Evolutionary conservation across 345 rosid genomes (phyloP).

Genomic region (Citrus maxima): DNA sequence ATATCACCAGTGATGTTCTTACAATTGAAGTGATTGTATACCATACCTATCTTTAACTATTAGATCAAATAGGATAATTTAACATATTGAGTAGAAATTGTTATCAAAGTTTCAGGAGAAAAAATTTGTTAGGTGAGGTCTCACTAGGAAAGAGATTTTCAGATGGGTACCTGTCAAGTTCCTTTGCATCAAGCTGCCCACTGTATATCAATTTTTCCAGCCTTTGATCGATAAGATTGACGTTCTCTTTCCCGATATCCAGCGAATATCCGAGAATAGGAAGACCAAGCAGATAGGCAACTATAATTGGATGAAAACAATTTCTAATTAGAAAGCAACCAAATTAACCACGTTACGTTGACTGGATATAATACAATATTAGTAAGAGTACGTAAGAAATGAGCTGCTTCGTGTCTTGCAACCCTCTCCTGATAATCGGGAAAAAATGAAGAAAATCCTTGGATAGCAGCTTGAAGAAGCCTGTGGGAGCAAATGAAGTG

Average conservation of each 20-base stretch:
- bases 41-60: background rate
- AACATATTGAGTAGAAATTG: background rate
- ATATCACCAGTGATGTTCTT: background rate
- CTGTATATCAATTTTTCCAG: conserved; percentile 80
- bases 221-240: conserved; percentile 78
- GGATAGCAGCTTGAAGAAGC: conserved; percentile 88
- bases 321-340: conserved; percentile 1
- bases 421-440: conserved; percentile 90
- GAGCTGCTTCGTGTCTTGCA: conserved; percentile 88
- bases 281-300: conserved; percentile 80
- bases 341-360: background rate
- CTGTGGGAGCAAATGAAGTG: conserved; percentile 27
- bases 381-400: conserved; percentile 61
- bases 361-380: background rate
- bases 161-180: conserved; percentile 67
- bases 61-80: background rate
- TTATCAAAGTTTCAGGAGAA: background rate
- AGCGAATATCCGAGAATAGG: conserved; percentile 85
- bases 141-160: background rate
- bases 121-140: background rate
- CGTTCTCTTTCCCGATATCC: conserved; percentile 93
- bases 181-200: conserved; percentile 85
- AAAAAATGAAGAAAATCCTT: conserved; percentile 71
- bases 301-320: conserved; percentile 32
- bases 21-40: background rate